Percentiles rank a stretch among this genome's conserved stretches.
These are phyloP conservation scores for Salix arbutifolia DNA, from an alignment of 345 rosid species.

Conservation along the genomic window DNA sequence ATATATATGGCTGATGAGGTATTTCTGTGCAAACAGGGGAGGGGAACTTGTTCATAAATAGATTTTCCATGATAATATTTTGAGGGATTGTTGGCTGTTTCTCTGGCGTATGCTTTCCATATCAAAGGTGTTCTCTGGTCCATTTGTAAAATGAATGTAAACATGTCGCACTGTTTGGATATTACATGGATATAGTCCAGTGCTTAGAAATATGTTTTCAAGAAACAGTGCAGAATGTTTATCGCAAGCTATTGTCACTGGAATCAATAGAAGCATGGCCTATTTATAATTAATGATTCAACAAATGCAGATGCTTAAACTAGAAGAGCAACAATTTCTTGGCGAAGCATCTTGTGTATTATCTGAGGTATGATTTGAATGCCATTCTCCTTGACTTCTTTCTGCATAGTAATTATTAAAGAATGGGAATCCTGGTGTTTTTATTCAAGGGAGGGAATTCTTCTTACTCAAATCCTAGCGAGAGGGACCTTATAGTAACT, in stretches of 20 bases:
- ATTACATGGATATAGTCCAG: background rate
- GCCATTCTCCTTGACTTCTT: conserved; percentile 1
- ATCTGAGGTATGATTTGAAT: conserved; percentile 48
- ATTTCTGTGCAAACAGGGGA: background rate
- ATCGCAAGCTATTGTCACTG: background rate
- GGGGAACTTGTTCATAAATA: background rate
- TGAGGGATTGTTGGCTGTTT: background rate
- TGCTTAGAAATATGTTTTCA: background rate
- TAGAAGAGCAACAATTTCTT: conserved; percentile 69
- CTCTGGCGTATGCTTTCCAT: background rate
- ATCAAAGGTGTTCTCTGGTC: background rate
- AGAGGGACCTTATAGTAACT: background rate
- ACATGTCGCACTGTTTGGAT: background rate
- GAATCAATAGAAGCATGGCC: conserved; percentile 1
- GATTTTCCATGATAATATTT: background rate
- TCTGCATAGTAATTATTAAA: background rate
- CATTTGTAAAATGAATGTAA: background rate
- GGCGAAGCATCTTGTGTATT: conserved; percentile 60
- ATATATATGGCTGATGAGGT: no score
- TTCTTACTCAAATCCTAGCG: background rate
- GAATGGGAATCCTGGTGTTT: background rate
- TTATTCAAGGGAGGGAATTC: background rate
- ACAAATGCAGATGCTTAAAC: conserved; percentile 57
- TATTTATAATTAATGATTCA: conserved; percentile 11
- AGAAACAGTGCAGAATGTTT: background rate